Conservation (phyloP, 176 grass and related monocot genomes). For the Lolium perenne region DNA sequence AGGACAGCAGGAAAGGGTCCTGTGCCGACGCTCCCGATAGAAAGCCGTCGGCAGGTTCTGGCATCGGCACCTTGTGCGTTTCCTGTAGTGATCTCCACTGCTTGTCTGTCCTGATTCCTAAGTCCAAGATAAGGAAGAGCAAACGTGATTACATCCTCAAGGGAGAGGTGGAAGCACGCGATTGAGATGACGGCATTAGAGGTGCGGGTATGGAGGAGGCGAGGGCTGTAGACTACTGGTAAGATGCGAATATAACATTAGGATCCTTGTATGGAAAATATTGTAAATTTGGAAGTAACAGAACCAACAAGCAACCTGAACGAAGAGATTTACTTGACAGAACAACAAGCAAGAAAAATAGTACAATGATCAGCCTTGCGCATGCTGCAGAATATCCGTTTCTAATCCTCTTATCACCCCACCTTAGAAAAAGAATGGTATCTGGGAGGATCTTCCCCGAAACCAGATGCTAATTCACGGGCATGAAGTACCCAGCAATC, state of each 20-base stretch:
- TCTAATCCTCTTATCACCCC: conserved; percentile 17
- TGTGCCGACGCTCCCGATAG: too few species aligned
- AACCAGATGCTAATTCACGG: background rate
- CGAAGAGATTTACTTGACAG: conserved; percentile 13
- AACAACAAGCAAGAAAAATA: background rate
- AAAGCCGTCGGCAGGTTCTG: too few species aligned
- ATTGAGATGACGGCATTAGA: too few species aligned
- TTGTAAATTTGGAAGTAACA: background rate
- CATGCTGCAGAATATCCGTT: conserved; percentile 39
- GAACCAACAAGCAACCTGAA: conserved; percentile 2
- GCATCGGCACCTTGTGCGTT: too few species aligned
- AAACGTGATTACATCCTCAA: too few species aligned
- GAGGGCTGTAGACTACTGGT: too few species aligned
- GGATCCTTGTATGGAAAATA: background rate
- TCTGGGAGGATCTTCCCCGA: background rate
- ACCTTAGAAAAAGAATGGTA: background rate
- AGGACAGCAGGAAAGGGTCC: too few species aligned
- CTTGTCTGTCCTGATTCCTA: too few species aligned
- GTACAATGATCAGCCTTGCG: background rate
- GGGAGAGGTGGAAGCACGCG: too few species aligned
- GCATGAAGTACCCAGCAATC: background rate
- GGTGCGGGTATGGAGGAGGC: too few species aligned
- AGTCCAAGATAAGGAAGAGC: too few species aligned
- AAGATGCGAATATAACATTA: background rate
- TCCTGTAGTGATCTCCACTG: too few species aligned